phyloP scores from a whole-genome alignment of 441 rosid species.

The Pelargonium myrrhifolium region DNA sequence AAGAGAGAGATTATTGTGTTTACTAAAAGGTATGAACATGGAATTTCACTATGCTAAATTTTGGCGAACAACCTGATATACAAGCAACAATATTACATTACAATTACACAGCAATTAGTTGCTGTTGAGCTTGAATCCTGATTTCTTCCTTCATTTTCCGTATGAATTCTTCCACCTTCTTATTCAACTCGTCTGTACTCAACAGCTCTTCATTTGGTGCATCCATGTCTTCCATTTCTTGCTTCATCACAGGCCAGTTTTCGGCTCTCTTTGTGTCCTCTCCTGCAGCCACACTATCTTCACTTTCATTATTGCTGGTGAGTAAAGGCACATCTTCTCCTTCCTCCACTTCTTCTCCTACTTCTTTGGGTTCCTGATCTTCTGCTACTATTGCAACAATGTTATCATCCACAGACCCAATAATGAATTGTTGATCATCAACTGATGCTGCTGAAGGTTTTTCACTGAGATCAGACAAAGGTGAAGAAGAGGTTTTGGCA shows the following conservation, averaged over 20 bases:
- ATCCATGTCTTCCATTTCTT: constrained; percentile 11
- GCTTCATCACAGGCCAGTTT: background rate
- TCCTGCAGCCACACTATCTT: constrained; percentile 7
- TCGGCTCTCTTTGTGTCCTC: constrained; percentile 6
- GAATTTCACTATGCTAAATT: too few species aligned
- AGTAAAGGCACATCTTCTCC: background rate
- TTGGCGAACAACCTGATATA: too few species aligned
- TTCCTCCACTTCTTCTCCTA: background rate
- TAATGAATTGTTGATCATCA: constrained; percentile 1
- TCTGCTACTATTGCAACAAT: constrained; percentile 11
- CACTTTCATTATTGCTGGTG: constrained; percentile 11
- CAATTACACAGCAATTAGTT: constrained; percentile 27
- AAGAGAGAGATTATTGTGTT: background rate
- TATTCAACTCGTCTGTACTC: constrained; percentile 42
- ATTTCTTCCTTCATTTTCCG: constrained; percentile 61
- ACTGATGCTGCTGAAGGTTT: constrained; percentile 1
- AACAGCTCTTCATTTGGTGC: constrained; percentile 19
- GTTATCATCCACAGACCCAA: background rate
- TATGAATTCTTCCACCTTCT: constrained; percentile 48
- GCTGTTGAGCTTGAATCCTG: constrained; percentile 39
- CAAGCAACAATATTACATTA: background rate
- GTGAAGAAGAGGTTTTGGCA: constrained; percentile 19
- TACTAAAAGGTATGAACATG: too few species aligned
- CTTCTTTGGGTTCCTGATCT: constrained; percentile 7
- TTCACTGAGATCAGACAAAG: constrained; percentile 2